Base-by-base conservation (phyloP, 1,284 basidiomycete genomes). In the Leccinum holopus region DNA sequence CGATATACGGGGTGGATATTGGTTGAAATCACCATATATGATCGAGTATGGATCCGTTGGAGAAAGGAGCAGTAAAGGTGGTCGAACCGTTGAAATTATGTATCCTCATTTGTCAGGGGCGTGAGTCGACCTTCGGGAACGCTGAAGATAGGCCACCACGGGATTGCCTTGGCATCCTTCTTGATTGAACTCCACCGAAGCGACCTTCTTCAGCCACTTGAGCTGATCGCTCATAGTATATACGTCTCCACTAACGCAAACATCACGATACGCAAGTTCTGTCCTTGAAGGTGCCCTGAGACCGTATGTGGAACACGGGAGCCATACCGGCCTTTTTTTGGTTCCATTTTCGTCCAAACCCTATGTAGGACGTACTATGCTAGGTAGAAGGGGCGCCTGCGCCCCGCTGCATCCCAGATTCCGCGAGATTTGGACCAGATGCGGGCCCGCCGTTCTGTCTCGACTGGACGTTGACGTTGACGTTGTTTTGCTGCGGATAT, bases 1-100 rank as follows among this genome's bases (percentile, higher is more conserved):
- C 87, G 81, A 99, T 98, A 83, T 98, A 98, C 0, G 97, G 97
- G 79, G 78, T 99, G 97, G 69, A 99, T 97, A 16, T 92, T 35
- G 91, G 70, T 92, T 98, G 84, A 94, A 98, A 79, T 99, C 97
- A 56, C 97, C 96, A 3, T 96, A 98, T 63, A 97, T 87, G 76
- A 91, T 89, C 5, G 95, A 98, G 81, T 98, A 98, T 3, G 95
- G 91, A 79, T 97, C 25, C 88, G 76, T 99, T 98, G 60, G 93
- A 93, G 54, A 91, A 80, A 16, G 96, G 93, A 4, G 94, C 83
- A 60, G 79, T 86, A 81, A 93, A 94, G 2, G 81, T 76, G 14
- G 87, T 87, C 10, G 83, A 78, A 12, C 83, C 79, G 18, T 81
- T 53, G 87, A 28, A 86, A 75, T 82, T 1, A 88, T 85, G 77